These are phyloP conservation scores for Cryomyces minteri DNA, from an alignment of 495 filamentous ascomycete species.

Conservation along the genomic window DNA sequence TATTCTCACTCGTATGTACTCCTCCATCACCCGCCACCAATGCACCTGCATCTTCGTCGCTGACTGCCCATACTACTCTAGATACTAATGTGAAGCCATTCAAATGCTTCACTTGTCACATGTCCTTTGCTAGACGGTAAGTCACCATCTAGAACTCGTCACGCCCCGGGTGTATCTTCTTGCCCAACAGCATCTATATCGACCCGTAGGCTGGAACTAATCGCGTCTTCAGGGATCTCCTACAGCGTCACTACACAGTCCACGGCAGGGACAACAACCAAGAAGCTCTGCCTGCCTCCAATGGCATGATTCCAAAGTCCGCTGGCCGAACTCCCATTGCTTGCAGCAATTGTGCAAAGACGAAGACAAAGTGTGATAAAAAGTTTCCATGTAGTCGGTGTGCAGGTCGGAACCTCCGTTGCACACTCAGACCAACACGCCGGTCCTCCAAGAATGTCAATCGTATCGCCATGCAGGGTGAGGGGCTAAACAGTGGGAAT, in stretches of 20 bases:
- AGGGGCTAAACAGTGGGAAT: conserved; percentile 7
- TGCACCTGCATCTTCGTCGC: not conserved
- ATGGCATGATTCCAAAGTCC: conserved; percentile 24
- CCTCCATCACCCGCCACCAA: not conserved
- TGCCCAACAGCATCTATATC: not conserved
- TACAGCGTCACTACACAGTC: conserved; percentile 35
- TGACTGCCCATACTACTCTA: conserved; percentile 8
- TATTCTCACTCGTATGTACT: conserved; percentile 35
- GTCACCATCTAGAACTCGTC: conserved; percentile 1
- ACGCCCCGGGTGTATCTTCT: not conserved
- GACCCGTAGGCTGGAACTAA: conserved; percentile 1
- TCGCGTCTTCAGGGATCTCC: conserved; percentile 29
- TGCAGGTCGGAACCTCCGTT: conserved; percentile 34
- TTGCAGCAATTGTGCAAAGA: conserved; percentile 25
- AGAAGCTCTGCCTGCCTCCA: conserved; percentile 16
- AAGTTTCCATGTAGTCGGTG: conserved; percentile 41
- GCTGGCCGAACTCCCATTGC: conserved; percentile 24
- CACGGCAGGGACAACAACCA: conserved; percentile 24
- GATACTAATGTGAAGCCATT: conserved; percentile 50
- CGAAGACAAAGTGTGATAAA: conserved; percentile 47
- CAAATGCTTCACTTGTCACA: conserved; percentile 36
- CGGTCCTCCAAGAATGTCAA: conserved; percentile 30
- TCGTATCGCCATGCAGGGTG: conserved; percentile 7
- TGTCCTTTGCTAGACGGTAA: conserved; percentile 43
- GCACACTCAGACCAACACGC: conserved; percentile 34